phyloP scores from a whole-genome alignment of 176 grass and related monocot species.

The Carex pumila region DNA sequence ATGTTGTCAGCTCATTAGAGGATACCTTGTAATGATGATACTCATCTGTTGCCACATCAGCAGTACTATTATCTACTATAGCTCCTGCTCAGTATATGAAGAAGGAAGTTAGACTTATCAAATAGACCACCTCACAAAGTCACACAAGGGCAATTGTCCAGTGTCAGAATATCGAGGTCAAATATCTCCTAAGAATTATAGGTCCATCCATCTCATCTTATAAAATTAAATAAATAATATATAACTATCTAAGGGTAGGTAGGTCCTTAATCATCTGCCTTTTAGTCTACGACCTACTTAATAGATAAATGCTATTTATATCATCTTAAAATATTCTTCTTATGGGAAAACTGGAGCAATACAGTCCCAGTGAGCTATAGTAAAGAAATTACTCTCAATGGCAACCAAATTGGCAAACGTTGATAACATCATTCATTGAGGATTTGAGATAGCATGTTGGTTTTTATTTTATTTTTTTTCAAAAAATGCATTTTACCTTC shows the following conservation, averaged over 20 bases:
- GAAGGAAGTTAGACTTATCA: not conserved
- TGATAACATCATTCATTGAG: not conserved
- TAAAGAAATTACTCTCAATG: not conserved
- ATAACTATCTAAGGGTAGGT: not conserved
- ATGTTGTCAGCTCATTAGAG: not conserved
- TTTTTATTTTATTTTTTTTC: no score
- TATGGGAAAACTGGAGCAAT: not conserved
- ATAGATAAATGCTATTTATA: not conserved
- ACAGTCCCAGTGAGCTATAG: not conserved
- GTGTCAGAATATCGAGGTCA: not conserved
- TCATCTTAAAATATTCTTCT: not conserved
- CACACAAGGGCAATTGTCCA: not conserved
- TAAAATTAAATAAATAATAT: not conserved
- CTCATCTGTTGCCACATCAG: slow-evolving; percentile 45
- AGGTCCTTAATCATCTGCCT: not conserved
- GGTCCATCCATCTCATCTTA: not conserved
- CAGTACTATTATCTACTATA: slow-evolving; percentile 38
- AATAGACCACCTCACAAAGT: not conserved
- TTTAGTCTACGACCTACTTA: not conserved
- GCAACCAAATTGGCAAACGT: not conserved
- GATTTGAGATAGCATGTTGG: no score
- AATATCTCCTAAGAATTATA: not conserved
- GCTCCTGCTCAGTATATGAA: slow-evolving; percentile 25
- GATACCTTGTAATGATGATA: slow-evolving; percentile 71
- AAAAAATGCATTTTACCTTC: not conserved